Percentiles rank a stretch among this genome's conserved stretches.
phyloP scores from a whole-genome alignment of 2,329 filamentous ascomycete genomes.

The Fusarium begoniae region DNA sequence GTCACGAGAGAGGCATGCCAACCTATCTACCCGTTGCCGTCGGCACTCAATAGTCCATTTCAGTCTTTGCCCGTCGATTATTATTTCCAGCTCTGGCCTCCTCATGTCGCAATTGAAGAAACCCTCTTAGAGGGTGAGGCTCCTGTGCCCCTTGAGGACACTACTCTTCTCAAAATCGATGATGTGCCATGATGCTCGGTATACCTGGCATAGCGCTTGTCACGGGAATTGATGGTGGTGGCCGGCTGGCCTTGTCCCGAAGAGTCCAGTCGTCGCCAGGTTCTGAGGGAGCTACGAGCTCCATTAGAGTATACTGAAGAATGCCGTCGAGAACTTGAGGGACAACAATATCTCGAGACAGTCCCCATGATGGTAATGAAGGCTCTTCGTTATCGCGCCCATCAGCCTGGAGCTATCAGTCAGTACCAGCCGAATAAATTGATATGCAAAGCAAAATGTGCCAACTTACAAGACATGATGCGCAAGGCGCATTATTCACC shows the following conservation, averaged over 20 bases:
- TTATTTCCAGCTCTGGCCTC: conserved; percentile 30
- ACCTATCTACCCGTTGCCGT: conserved; percentile 22
- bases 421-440: conserved; percentile 7
- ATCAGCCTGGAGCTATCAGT: conserved; percentile 53
- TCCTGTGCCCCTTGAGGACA: conserved; percentile 19
- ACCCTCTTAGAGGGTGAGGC: conserved; percentile 10
- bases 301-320: conserved; percentile 59
- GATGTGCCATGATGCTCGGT: conserved; percentile 38
- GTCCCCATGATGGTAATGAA: conserved; percentile 40
- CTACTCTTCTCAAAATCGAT: conserved; percentile 34
- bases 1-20: conserved; percentile 30
- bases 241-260: conserved; percentile 44
- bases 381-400: conserved; percentile 57
- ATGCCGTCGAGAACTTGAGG: conserved; percentile 57
- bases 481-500: conserved; percentile 60
- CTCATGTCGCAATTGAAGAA: conserved; percentile 13
- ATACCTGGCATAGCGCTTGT: conserved; percentile 44
- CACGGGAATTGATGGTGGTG: conserved; percentile 43
- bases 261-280: conserved; percentile 52
- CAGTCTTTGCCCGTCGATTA: conserved; percentile 26
- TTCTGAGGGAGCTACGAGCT: conserved; percentile 52
- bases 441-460: background rate
- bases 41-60: conserved; percentile 10
- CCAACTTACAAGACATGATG: conserved; percentile 58
- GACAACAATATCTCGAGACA: conserved; percentile 55